A percentile compares a stretch with the other conserved stretches of the same genome.
phyloP scores from a whole-genome alignment of 345 rosid species.

The Gossypium longicalyx region DNA sequence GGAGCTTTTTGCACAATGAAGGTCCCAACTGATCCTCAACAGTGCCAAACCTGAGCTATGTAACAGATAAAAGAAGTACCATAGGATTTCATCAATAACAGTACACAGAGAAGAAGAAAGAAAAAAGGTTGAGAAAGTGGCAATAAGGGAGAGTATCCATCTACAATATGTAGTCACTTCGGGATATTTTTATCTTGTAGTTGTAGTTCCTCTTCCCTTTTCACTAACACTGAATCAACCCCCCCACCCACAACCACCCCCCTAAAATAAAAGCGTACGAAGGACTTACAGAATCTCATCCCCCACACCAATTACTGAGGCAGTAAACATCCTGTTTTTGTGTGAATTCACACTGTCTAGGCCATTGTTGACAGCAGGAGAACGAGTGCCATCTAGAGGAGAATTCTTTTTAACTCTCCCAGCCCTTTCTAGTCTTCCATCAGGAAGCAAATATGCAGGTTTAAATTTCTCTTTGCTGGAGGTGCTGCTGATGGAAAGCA shows the following conservation, averaged over 20 bases:
- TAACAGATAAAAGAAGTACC: constrained; percentile 47
- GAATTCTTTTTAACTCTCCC: constrained; percentile 71
- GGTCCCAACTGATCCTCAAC: constrained; percentile 86
- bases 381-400: constrained; percentile 19
- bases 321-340: constrained; percentile 45
- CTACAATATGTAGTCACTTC: not conserved
- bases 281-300: constrained; percentile 98
- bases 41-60: constrained; percentile 99
- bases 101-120: not conserved
- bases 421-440: constrained; percentile 98
- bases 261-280: not conserved
- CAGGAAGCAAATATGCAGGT: constrained; percentile 94
- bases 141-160: not conserved
- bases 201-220: not conserved
- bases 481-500: constrained; percentile 47
- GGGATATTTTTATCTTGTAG: not conserved
- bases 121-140: constrained; percentile 1
- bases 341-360: constrained; percentile 33
- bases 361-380: constrained; percentile 31
- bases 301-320: constrained; percentile 76
- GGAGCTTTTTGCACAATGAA: constrained; percentile 66
- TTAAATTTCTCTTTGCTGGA: constrained; percentile 54
- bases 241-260: not conserved
- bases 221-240: not conserved
- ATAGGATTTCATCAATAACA: constrained; percentile 31